phyloP scores from a whole-genome alignment of 176 grass and related monocot genomes.

The Hordeum marinum region DNA sequence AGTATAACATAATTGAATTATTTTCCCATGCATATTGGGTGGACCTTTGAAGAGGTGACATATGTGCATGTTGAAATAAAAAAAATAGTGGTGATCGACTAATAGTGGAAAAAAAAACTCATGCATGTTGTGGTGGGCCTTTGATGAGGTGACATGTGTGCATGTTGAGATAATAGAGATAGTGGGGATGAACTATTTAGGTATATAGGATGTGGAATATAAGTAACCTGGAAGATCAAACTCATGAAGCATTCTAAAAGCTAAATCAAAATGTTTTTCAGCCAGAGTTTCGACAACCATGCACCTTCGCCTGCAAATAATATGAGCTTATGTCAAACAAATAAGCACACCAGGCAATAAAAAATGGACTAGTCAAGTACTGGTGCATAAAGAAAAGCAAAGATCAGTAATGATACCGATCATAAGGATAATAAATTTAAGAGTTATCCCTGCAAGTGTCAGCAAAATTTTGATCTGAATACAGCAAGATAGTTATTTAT shows the following conservation, averaged over 20 bases:
- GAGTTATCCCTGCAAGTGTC: background rate
- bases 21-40: no score
- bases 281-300: constrained; percentile 82
- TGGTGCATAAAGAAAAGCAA: background rate
- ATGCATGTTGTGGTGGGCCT: no score
- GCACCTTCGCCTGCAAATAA: constrained; percentile 78
- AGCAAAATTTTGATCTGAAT: background rate
- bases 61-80: no score
- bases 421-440: background rate
- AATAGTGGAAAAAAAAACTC: no score
- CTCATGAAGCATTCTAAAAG: constrained; percentile 85
- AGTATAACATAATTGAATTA: no score
- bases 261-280: constrained; percentile 96
- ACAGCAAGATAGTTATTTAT: background rate
- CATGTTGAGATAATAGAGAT: no score
- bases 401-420: background rate
- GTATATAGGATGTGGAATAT: background rate
- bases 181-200: no score
- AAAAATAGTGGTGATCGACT: no score
- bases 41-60: no score
- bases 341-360: background rate
- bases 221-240: constrained; percentile 90
- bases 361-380: background rate
- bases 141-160: no score
- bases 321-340: background rate